phyloP scores from a whole-genome alignment of 108 stramenopile species.

The Cyclotella atomus region DNA sequence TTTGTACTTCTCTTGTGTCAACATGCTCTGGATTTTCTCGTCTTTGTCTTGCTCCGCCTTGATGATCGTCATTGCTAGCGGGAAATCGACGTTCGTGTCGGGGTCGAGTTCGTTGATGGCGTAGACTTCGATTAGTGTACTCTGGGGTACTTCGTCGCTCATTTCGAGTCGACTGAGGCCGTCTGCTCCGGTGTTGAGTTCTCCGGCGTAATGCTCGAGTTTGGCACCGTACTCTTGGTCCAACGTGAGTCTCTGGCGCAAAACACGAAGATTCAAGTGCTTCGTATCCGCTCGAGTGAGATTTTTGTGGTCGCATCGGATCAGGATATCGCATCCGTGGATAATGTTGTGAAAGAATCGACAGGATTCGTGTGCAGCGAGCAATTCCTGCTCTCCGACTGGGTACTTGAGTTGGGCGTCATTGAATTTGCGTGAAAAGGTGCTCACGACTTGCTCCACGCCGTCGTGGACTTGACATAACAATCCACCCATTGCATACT shows the following conservation, averaged over 20 bases:
- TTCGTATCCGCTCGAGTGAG: neutral
- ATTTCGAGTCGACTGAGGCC: constrained; percentile 13
- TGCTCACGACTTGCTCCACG: constrained; percentile 12
- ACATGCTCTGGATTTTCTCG: neutral
- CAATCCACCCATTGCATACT: constrained; percentile 45
- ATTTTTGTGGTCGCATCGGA: neutral
- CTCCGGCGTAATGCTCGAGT: constrained; percentile 5
- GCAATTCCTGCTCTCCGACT: constrained; percentile 45
- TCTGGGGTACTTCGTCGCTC: neutral
- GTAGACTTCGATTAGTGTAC: too few species aligned
- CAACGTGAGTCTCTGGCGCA: neutral
- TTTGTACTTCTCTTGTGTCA: neutral
- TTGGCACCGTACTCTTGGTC: constrained; percentile 2
- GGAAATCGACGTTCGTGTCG: neutral
- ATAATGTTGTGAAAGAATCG: constrained; percentile 15
- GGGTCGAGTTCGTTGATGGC: too few species aligned
- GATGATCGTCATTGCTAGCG: constrained; percentile 8
- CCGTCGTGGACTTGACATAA: constrained; percentile 33
- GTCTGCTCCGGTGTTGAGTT: constrained; percentile 16
- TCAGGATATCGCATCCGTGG: constrained; percentile 13
- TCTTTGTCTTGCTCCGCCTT: neutral
- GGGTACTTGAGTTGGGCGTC: constrained; percentile 49
- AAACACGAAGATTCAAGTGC: constrained; percentile 3
- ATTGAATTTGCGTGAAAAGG: constrained; percentile 36
- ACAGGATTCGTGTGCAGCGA: constrained; percentile 36